A percentile compares a stretch with the other conserved stretches of the same genome.
Conservation (phyloP, 2,329 filamentous ascomycete genomes). For the Leptosphaerulina australis region DNA sequence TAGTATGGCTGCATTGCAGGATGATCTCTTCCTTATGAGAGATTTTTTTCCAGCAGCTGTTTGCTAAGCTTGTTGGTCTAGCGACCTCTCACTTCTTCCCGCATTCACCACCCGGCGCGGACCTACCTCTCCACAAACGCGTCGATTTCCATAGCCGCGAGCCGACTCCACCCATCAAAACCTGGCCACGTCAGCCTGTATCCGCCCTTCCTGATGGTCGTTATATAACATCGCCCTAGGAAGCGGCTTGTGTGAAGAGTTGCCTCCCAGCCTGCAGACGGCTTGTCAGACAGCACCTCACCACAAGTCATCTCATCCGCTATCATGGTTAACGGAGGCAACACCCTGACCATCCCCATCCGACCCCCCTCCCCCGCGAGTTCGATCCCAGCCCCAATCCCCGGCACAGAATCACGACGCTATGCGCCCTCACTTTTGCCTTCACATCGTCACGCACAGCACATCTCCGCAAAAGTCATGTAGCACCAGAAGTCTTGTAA, state of each 20-base stretch:
- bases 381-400: conserved; percentile 18
- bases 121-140: not conserved
- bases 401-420: conserved; percentile 18
- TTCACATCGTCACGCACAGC: conserved; percentile 30
- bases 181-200: not conserved
- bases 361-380: conserved; percentile 13
- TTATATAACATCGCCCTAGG: no score
- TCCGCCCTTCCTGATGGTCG: not conserved
- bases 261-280: no score
- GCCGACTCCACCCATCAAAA: not conserved
- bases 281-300: not conserved
- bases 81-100: conserved; percentile 1
- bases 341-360: conserved; percentile 7
- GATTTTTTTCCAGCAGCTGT: conserved; percentile 9
- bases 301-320: not conserved
- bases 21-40: conserved; percentile 17
- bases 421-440: conserved; percentile 22
- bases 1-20: conserved; percentile 24
- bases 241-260: no score
- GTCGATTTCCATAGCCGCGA: not conserved
- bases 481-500: conserved; percentile 44
- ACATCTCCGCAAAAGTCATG: conserved; percentile 40
- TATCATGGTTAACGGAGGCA: conserved; percentile 1
- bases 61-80: conserved; percentile 23
- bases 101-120: not conserved